Evolutionary conservation across 306 rosid species (phyloP).

Genomic region (Glycine soja): DNA sequence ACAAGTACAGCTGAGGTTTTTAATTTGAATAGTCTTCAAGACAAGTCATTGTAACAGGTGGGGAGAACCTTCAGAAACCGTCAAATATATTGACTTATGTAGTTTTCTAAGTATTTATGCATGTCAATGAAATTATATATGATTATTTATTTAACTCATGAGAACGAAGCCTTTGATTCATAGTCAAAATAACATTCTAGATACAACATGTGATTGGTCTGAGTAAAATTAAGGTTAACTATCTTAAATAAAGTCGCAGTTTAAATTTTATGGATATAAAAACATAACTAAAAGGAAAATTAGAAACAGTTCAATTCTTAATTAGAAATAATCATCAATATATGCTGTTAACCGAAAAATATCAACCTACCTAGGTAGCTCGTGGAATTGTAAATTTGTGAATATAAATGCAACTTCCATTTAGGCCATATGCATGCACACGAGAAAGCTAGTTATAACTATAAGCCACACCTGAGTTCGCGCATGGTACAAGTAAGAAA

Average conservation of each 20-base stretch:
- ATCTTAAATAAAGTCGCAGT: no score
- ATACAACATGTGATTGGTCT: no score
- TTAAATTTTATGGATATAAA: no score
- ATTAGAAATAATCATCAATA: no score
- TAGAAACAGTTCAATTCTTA: no score
- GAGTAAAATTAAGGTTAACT: no score
- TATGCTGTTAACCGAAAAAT: no score
- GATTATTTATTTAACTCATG: constrained; percentile 3
- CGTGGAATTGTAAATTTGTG: no score
- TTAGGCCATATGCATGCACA: not conserved
- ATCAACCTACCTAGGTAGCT: no score
- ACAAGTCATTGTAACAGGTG: constrained; percentile 42
- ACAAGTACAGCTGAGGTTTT: not conserved
- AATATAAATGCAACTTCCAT: no score
- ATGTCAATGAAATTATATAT: not conserved
- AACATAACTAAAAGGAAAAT: no score
- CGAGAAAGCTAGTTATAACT: constrained; percentile 7
- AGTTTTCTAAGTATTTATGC: not conserved
- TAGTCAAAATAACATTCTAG: constrained; percentile 35
- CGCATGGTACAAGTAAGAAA: no score
- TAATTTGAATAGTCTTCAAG: constrained; percentile 1
- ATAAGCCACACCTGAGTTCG: not conserved
- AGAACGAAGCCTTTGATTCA: not conserved
- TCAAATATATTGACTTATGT: constrained; percentile 41
- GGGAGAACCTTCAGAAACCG: constrained; percentile 23